phyloP scores from a whole-genome alignment of 129 eudicot species.

The Ambrosia trifida region DNA sequence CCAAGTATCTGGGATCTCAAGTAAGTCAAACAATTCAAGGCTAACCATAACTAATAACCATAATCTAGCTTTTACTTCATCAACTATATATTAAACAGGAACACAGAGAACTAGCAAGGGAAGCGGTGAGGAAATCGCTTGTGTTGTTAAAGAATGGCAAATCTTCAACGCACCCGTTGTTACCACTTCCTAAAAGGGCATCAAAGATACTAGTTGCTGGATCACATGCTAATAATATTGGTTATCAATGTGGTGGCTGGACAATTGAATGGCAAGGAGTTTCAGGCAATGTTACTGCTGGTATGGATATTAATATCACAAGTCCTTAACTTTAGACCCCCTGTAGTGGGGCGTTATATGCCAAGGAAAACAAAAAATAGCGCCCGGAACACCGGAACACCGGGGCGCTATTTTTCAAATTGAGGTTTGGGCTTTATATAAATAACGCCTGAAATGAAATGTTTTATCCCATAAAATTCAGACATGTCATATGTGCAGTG shows the following conservation, averaged over 20 bases:
- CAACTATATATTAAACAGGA: conserved; percentile 24
- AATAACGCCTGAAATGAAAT: no score
- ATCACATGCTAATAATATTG: conserved; percentile 66
- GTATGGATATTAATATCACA: conserved; percentile 29
- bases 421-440: no score
- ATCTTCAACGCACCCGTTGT: conserved; percentile 37
- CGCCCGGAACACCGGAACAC: no score
- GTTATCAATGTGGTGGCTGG: conserved; percentile 79
- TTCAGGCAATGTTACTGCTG: conserved; percentile 45
- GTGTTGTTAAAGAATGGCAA: conserved; percentile 67
- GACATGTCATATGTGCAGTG: no score
- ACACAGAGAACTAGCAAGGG: conserved; percentile 61
- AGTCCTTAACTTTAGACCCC: neutral
- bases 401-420: no score
- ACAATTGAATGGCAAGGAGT: conserved; percentile 71
- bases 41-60: neutral
- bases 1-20: conserved; percentile 46
- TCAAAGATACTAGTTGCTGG: conserved; percentile 61
- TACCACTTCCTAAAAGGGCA: conserved; percentile 66
- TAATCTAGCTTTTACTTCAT: neutral
- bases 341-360: no score
- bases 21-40: conserved; percentile 31
- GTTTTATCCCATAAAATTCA: no score
- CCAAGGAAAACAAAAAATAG: no score
- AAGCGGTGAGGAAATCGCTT: conserved; percentile 69